Evolutionary conservation across 345 rosid species (phyloP), one percentile per base, ranked within the genome.

Genomic region (Odontarrhena argentea): DNA sequence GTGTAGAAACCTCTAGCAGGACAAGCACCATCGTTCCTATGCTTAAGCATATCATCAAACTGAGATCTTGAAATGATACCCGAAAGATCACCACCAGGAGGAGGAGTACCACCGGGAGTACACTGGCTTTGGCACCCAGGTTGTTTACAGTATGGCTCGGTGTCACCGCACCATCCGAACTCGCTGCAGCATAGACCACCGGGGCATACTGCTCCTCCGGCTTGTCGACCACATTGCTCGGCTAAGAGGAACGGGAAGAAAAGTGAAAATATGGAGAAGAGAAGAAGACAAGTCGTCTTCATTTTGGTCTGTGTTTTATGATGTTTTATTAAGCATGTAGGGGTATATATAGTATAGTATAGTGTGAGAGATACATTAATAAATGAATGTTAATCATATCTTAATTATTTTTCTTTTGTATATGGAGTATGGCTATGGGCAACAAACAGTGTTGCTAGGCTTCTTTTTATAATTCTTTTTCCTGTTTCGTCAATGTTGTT

Each of bases 81-180:
- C 3, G 67, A 46, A 44, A 76, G 52, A 44, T 58, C 76, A 0
- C 73, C 68, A 10, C 42, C 62, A 1, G 47, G 49, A 45, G 68
- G 48, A 54, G 69, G 63, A 55, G 66, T 45, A 25, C 74, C 61
- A 2, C 60, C 74, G 7, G 70, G 59, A 54, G 64, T 28, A 54
- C 89, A 83, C 63, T 85, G 88, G 65, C 91, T 85, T 62, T 83
- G 86, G 80, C 94, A 85, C 54, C 82, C 88, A 51, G 76, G 76
- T 1, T 8, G 5, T 32, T 63, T 63, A 63, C 91, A 87, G 56
- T 84, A 79, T 0, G 58, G 47, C 8, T 45, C 9, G 0, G 85
- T 67, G 64, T 63, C 0, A 43, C 88, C 91, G 30, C 88, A 85
- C 82, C 82, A 85, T 26, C 88, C 86, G 38, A 10, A 79, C 68